phyloP scores from a whole-genome alignment of 23 red algal species.

The Gracilaria gracilis region DNA sequence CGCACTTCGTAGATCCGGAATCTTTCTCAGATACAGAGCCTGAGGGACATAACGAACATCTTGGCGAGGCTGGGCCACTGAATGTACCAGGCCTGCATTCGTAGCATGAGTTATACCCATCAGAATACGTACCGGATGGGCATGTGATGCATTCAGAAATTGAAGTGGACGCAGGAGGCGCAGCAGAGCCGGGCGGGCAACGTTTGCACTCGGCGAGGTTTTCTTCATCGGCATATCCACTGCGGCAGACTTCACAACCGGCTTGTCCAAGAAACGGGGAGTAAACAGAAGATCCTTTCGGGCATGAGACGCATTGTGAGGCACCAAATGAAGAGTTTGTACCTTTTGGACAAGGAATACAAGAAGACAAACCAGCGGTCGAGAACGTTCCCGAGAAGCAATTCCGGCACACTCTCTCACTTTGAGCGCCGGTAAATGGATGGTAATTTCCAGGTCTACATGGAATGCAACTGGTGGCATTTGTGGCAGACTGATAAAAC shows the following conservation, averaged over 20 bases:
- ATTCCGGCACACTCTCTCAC: neutral
- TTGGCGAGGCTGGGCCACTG: neutral
- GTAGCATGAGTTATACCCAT: neutral
- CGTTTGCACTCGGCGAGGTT: constrained; percentile 11
- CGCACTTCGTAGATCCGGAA: neutral
- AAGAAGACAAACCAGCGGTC: neutral
- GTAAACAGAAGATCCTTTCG: too few relatives aligned
- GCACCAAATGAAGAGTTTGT: neutral
- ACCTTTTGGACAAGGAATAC: constrained; percentile 5
- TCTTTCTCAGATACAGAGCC: neutral
- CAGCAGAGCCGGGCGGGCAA: neutral
- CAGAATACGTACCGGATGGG: neutral
- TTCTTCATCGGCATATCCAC: constrained; percentile 32
- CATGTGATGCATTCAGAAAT: neutral
- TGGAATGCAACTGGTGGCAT: neutral
- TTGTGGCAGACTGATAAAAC: neutral
- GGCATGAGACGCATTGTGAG: neutral
- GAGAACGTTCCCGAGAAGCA: neutral
- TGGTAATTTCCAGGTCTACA: neutral
- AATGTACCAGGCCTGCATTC: neutral
- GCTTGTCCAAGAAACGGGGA: too few relatives aligned
- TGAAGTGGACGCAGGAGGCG: neutral
- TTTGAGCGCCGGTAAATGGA: neutral
- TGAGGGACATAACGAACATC: neutral
- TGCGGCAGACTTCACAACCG: neutral